phyloP scores from a whole-genome alignment of 495 filamentous ascomycete species.

The Xylaria grammica region DNA sequence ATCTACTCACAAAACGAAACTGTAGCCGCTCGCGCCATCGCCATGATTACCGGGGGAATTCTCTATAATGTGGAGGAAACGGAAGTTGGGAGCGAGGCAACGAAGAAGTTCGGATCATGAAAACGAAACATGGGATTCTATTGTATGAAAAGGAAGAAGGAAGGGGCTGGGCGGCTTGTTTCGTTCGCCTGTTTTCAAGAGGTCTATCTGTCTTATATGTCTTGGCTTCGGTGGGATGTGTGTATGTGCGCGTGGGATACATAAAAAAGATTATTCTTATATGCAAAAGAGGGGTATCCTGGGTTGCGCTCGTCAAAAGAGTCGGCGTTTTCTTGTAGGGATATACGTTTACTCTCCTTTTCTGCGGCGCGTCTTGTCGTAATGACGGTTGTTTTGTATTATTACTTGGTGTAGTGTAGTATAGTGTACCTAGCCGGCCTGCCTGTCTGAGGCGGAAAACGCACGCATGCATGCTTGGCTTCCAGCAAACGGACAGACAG shows the following conservation, averaged over 20 bases:
- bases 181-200: too few species aligned
- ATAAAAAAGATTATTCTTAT: slow-evolving; percentile 12
- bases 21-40: background rate
- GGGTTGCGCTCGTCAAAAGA: background rate
- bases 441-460: too few species aligned
- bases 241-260: slow-evolving; percentile 3
- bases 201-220: background rate
- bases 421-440: too few species aligned
- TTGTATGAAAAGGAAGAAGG: background rate
- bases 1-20: background rate
- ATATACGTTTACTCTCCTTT: too few species aligned
- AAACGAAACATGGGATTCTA: background rate
- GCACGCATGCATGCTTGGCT: too few species aligned
- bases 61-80: slow-evolving; percentile 1
- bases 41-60: background rate
- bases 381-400: background rate
- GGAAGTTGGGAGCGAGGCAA: background rate
- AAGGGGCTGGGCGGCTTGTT: background rate
- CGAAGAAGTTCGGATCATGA: background rate
- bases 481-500: background rate
- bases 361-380: background rate
- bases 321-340: slow-evolving; percentile 6
- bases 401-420: too few species aligned
- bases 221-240: background rate
- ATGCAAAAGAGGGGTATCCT: background rate